Base-by-base conservation (phyloP, 352 stramenopile genomes). In the Globisporangium viniferum region DNA sequence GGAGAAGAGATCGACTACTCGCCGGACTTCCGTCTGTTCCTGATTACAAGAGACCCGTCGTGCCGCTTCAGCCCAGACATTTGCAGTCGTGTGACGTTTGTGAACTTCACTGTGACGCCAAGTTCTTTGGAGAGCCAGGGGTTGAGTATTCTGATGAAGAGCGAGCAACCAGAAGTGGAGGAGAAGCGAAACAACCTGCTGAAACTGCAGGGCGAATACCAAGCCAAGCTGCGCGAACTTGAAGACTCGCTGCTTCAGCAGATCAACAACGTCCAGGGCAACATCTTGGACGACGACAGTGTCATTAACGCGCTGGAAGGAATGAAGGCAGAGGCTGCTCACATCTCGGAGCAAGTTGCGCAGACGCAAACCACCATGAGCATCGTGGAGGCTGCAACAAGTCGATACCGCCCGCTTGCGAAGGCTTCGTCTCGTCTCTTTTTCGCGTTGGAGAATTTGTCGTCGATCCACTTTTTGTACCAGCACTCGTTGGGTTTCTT, bases 1-100 rank as follows among this genome's bases (percentile, higher is more conserved):
- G 97, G 94, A 18, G 97, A 99, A 79, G 97, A 99, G 67, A 99
- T 99, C 66, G 98, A 99, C 72, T 99, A 99, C 78, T 99, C 93
- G 60, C 98, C 98, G 0, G 94, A 98, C 62, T 99, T 99, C 78
- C 91, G 95, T 65, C 91, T 99, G 41, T 98, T 99, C 74, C 79
- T 99, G n/a, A 98, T 97, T 60, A 99, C 98, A 27, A 95, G 98
- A 70, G 98, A 99, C 73, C 92, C 97, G 51, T 97, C 91, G 7
- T 98, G 98, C 33, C 94, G 97, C 36, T 98, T 99, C 57, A 97
- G 97, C 7, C 98, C 98, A n/a, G 98, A 99, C 75, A 94, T 99
- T 64, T 99, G 97, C 74, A 99, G 95, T 57, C 95, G 98, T 44
- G 97, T 99, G 35, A 99, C 98, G 18, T 92, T 99, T 68, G 91